These are phyloP conservation scores for Metarhizium anisopliae DNA, from an alignment of 2,329 filamentous ascomycete species.

Conservation along the genomic window DNA sequence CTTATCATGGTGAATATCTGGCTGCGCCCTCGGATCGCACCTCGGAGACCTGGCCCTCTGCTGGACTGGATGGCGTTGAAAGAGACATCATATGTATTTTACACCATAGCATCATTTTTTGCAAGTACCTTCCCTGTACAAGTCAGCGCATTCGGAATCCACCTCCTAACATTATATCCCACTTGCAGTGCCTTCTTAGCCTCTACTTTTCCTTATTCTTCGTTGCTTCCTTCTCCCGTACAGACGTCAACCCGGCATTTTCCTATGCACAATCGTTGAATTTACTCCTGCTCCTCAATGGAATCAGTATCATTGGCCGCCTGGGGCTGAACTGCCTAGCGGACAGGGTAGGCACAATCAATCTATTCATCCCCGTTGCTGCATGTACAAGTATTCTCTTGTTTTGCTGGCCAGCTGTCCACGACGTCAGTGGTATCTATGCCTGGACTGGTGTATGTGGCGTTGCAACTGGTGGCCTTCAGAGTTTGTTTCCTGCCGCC, in stretches of 20 bases:
- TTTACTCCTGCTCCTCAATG: slow-evolving; percentile 51
- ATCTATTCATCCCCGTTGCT: slow-evolving; percentile 42
- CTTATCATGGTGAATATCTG: slow-evolving; percentile 31
- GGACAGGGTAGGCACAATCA: slow-evolving; percentile 45
- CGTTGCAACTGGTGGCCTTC: slow-evolving; percentile 52
- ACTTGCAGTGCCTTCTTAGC: no score
- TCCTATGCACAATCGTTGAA: slow-evolving; percentile 42
- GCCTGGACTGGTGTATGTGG: slow-evolving; percentile 56
- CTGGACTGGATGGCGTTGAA: slow-evolving; percentile 42
- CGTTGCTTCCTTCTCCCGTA: slow-evolving; percentile 25
- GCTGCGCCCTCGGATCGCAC: slow-evolving; percentile 33
- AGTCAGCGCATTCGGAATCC: no score
- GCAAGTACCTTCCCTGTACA: slow-evolving; percentile 5
- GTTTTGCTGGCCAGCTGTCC: slow-evolving; percentile 44
- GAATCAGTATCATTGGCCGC: slow-evolving; percentile 45
- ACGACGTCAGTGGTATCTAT: slow-evolving; percentile 29
- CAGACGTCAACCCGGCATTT: slow-evolving; percentile 28
- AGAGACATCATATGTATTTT: slow-evolving; percentile 33
- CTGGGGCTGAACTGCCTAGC: slow-evolving; percentile 46
- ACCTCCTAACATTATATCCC: no score
- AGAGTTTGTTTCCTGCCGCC: slow-evolving; percentile 54
- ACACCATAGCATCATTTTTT: slow-evolving; percentile 24
- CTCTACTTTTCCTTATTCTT: slow-evolving; percentile 28
- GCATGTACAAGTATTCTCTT: slow-evolving; percentile 35
- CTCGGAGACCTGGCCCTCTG: slow-evolving; percentile 36